phyloP scores from a whole-genome alignment of 352 stramenopile species.

The Phytophthora macrochlamydospora region DNA sequence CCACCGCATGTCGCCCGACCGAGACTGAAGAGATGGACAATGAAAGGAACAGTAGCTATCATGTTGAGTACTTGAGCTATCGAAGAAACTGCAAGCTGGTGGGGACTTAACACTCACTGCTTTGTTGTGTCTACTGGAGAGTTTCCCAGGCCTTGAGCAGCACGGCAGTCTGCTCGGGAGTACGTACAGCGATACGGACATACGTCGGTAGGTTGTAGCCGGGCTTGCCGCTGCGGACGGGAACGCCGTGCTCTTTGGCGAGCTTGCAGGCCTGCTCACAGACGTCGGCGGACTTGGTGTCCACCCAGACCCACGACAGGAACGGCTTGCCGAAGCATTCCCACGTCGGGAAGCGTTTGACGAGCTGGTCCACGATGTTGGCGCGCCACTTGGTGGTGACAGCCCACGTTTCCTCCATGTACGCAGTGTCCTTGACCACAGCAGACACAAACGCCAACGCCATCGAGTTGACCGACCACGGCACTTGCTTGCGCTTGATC shows the following conservation, averaged over 20 bases:
- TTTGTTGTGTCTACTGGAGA: slow-evolving; percentile 41
- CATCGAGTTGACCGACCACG: slow-evolving; percentile 93
- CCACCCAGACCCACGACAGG: slow-evolving; percentile 90
- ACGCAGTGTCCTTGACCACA: slow-evolving; percentile 79
- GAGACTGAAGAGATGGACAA: slow-evolving; percentile 24
- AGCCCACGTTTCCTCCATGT: slow-evolving; percentile 86
- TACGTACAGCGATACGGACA: slow-evolving; percentile 85
- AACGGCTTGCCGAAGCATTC: slow-evolving; percentile 70
- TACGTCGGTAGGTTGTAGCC: slow-evolving; percentile 90
- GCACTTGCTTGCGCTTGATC: slow-evolving; percentile 92
- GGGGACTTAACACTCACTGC: background rate
- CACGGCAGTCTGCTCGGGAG: slow-evolving; percentile 66
- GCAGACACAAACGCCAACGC: slow-evolving; percentile 86
- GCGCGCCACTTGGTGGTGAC: slow-evolving; percentile 85
- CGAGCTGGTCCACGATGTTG: slow-evolving; percentile 55
- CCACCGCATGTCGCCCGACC: slow-evolving; percentile 62
- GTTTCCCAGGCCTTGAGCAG: slow-evolving; percentile 79
- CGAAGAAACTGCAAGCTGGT: too few species aligned
- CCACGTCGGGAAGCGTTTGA: slow-evolving; percentile 70
- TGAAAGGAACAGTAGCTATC: too few species aligned
- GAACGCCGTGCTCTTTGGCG: slow-evolving; percentile 85
- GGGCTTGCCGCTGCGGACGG: slow-evolving; percentile 84
- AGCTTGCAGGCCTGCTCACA: slow-evolving; percentile 66
- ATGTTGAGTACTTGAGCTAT: too few species aligned
- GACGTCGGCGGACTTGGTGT: slow-evolving; percentile 72